Evolutionary conservation across 1,139 yeast genomes (phyloP).

Genomic region (Candida sp.): DNA sequence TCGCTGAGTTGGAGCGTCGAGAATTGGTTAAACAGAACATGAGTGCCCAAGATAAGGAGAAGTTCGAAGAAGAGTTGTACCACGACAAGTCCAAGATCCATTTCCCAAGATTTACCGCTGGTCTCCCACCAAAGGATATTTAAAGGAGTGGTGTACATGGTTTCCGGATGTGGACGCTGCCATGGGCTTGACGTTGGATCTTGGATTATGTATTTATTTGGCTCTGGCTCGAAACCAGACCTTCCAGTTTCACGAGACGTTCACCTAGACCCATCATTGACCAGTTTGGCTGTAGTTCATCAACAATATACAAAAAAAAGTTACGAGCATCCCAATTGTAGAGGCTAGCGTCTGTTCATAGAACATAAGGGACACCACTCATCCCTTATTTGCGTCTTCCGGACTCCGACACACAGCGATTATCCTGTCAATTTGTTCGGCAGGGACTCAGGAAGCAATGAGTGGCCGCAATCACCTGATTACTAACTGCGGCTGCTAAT

Average conservation of each 20-base stretch:
- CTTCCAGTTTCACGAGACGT: background rate
- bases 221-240: background rate
- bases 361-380: too few relatives aligned
- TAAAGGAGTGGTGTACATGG: background rate
- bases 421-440: too few relatives aligned
- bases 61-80: constrained; percentile 48
- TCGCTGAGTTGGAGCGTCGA: constrained; percentile 72
- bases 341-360: background rate
- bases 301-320: background rate
- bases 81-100: constrained; percentile 51
- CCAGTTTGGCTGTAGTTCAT: background rate
- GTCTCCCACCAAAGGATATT: constrained; percentile 30
- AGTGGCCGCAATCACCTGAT: too few relatives aligned
- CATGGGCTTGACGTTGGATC: too few relatives aligned
- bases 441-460: too few relatives aligned
- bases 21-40: constrained; percentile 50
- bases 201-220: background rate
- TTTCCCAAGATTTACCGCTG: constrained; percentile 50
- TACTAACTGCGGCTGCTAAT: too few relatives aligned
- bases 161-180: background rate
- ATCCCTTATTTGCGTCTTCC: too few relatives aligned
- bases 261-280: too few relatives aligned
- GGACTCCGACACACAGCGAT: too few relatives aligned
- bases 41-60: constrained; percentile 42
- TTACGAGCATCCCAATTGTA: background rate